Evolutionary conservation across 306 rosid genomes (phyloP).

Genomic region (Pyrus betulifolia): DNA sequence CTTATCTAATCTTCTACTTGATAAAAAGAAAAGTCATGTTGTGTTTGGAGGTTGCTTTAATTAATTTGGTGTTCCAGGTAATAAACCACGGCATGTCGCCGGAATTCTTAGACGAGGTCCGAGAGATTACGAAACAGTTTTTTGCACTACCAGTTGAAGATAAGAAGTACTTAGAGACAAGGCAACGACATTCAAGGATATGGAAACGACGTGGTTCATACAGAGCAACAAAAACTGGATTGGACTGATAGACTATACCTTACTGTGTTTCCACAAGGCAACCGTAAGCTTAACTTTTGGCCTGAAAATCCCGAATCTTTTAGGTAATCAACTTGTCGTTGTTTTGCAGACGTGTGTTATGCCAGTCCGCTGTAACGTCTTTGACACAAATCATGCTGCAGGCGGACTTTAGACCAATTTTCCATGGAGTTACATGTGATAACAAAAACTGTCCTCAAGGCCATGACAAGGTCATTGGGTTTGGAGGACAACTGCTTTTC

Average conservation of each 20-base stretch:
- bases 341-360: not conserved
- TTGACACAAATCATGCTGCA: not conserved
- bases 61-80: conserved; percentile 29
- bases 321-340: conserved; percentile 26
- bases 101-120: conserved; percentile 40
- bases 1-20: too few species aligned
- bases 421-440: conserved; percentile 22
- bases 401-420: conserved; percentile 37
- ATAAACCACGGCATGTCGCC: conserved; percentile 55
- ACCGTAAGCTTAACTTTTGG: conserved; percentile 43
- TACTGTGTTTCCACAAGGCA: conserved; percentile 32
- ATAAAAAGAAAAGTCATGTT: too few species aligned
- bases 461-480: conserved; percentile 61
- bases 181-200: conserved; percentile 39
- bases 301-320: conserved; percentile 37
- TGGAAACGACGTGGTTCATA: conserved; percentile 33
- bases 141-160: conserved; percentile 44
- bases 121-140: conserved; percentile 40
- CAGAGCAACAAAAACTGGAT: conserved; percentile 38
- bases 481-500: conserved; percentile 34
- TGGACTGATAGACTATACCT: conserved; percentile 52
- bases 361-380: too few species aligned
- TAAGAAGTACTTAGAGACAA: conserved; percentile 38
- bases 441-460: conserved; percentile 44
- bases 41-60: too few species aligned